Conservation (phyloP, 2,329 filamentous ascomycete genomes). For the Nemania bipapillata region DNA sequence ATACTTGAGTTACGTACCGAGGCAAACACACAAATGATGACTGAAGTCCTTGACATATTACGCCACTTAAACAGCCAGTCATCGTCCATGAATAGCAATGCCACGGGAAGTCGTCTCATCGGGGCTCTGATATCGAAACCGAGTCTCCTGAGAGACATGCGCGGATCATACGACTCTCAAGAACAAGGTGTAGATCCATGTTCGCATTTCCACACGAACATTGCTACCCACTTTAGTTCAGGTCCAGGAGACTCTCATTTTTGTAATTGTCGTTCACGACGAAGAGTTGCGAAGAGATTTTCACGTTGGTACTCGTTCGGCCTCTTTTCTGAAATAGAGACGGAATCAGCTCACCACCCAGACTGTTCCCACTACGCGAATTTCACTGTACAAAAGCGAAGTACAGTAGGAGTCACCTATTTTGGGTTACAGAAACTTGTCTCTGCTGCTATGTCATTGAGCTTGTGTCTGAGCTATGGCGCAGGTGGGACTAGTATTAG, state of each 20-base stretch:
- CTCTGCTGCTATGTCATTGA: slow-evolving; percentile 24
- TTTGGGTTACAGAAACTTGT: slow-evolving; percentile 25
- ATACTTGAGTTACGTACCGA: slow-evolving; percentile 2
- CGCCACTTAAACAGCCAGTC: not conserved
- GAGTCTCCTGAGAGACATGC: slow-evolving; percentile 12
- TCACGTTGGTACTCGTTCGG: slow-evolving; percentile 5
- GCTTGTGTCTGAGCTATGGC: slow-evolving; percentile 19
- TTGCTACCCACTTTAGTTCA: not conserved
- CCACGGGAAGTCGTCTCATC: not conserved
- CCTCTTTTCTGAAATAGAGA: not conserved
- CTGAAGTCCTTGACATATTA: slow-evolving; percentile 1
- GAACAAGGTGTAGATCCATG: not conserved
- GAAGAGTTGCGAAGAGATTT: not conserved
- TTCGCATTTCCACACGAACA: not conserved
- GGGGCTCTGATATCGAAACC: slow-evolving; percentile 16
- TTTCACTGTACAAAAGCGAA: not conserved
- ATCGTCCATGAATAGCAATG: not conserved
- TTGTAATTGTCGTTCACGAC: not conserved
- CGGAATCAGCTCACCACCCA: slow-evolving; percentile 14
- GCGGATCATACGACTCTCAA: not conserved
- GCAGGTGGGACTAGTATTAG: slow-evolving; percentile 31
- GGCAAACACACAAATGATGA: not conserved
- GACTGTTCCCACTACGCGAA: not conserved
- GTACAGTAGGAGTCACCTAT: slow-evolving; percentile 5
- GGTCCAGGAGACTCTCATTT: not conserved